Evolutionary conservation across 129 eudicot species (phyloP), one percentile per base, ranked within the genome.

Genomic region (Logfia minima): DNA sequence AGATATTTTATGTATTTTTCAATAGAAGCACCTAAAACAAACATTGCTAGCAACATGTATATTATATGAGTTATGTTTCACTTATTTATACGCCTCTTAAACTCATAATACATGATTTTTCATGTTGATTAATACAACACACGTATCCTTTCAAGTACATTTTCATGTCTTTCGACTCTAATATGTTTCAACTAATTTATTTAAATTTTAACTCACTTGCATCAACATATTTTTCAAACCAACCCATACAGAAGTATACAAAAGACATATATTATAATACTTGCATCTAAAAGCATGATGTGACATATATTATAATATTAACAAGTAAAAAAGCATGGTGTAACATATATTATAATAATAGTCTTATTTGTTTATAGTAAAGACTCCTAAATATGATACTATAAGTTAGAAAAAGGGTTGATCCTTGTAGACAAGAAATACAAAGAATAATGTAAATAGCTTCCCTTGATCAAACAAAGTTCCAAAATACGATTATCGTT

Each of bases 401-500:
- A 72, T 72, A 18, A 24, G 77, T 58, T 37, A 34, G 51, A 19
- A 52, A 59, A 9, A 34, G 4, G 52, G 51, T 35, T 18, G 65
- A 71, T 71, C 31, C 48, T n/a, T 26, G n/a, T 17, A 26, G 35
- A 43, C 69, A 35, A 58, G 39, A 37, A 74, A 22, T 35, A 14
- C 29, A 61, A 45, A 22, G 35, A 17, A 35, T 13, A 39, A 69
- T 1, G 14, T 41, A 45, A 34, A 39, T 28, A 61, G 18, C 41
- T 4, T 64, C 7, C 43, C 18, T 41, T 59, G 35, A 43, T 64
- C 34, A 41, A 28, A 58, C 79, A 29, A 66, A 73, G 67, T 22
- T n/a, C 63, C 83, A 71, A 72, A 76, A 79, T 71, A 72, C 56
- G 61, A 72, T 37, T 37, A 26, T 35, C 78, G 66, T 79, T 80